A percentile compares a stretch with the other conserved stretches of the same genome.
Evolutionary conservation across 2,329 filamentous ascomycete genomes (phyloP).

Genomic region (Talaromyces sp.): DNA sequence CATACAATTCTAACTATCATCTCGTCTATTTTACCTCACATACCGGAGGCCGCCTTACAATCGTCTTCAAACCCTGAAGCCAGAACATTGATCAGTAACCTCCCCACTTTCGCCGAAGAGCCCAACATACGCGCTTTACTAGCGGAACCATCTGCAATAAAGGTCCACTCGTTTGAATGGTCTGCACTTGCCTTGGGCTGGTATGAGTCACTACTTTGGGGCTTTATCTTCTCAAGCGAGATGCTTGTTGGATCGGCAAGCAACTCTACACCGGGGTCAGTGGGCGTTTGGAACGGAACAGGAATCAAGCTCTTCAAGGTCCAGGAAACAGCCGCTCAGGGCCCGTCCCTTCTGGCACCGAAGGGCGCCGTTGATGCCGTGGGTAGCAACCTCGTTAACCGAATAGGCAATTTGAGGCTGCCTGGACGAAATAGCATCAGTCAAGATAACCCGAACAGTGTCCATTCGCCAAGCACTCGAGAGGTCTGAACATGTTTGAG

Average conservation of each 20-base stretch:
- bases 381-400: slow-evolving; percentile 79
- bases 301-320: slow-evolving; percentile 82
- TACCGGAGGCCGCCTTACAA: slow-evolving; percentile 45
- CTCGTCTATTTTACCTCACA: slow-evolving; percentile 50
- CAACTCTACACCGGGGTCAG: slow-evolving; percentile 65
- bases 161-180: slow-evolving; percentile 92
- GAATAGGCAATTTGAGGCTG: slow-evolving; percentile 77
- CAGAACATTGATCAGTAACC: slow-evolving; percentile 39
- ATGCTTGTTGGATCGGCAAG: slow-evolving; percentile 57
- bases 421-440: slow-evolving; percentile 44
- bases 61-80: slow-evolving; percentile 35
- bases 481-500: slow-evolving; percentile 28
- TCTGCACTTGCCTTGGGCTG: slow-evolving; percentile 82
- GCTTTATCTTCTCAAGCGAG: slow-evolving; percentile 84
- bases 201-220: slow-evolving; percentile 94
- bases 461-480: slow-evolving; percentile 29
- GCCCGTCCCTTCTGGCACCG: slow-evolving; percentile 76
- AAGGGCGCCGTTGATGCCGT: slow-evolving; percentile 90
- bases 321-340: slow-evolving; percentile 73
- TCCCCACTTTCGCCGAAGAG: slow-evolving; percentile 41
- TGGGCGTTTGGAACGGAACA: slow-evolving; percentile 92
- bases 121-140: slow-evolving; percentile 62
- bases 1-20: slow-evolving; percentile 80
- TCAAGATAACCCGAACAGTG: slow-evolving; percentile 29
- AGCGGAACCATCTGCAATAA: slow-evolving; percentile 64